A percentile compares a stretch with the other conserved stretches of the same genome.
Conservation (phyloP, 495 filamentous ascomycete species). For the Glutinoglossum americanum region DNA sequence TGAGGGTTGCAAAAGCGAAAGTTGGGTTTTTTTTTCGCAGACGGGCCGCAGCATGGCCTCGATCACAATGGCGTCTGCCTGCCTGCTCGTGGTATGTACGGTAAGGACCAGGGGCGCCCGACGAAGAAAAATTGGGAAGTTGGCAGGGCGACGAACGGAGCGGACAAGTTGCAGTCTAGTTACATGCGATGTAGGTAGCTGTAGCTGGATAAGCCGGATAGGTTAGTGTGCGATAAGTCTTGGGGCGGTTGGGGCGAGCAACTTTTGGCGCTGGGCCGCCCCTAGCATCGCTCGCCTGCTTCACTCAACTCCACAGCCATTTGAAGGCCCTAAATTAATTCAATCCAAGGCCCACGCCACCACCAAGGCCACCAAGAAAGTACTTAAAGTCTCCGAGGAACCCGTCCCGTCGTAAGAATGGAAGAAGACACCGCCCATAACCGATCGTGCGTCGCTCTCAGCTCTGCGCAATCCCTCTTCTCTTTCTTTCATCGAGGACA, state of each 20-base stretch:
- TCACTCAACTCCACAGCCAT: not conserved
- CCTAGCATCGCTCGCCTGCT: not conserved
- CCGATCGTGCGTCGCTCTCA: not conserved
- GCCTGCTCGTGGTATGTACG: not conserved
- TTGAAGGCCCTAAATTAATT: not conserved
- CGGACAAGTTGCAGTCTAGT: not conserved
- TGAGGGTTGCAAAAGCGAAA: not conserved
- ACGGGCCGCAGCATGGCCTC: not conserved
- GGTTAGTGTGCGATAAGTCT: too few relatives aligned
- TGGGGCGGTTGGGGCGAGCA: too few relatives aligned
- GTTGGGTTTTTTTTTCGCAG: not conserved
- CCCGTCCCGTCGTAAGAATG: not conserved
- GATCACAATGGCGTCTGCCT: not conserved
- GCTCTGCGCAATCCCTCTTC: too few relatives aligned
- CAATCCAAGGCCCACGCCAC: not conserved
- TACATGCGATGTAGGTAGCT: too few relatives aligned
- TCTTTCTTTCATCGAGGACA: not conserved
- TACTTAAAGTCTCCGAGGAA: not conserved
- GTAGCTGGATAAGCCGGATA: too few relatives aligned
- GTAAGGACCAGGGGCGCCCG: too few relatives aligned
- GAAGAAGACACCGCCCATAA: not conserved
- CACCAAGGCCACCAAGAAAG: not conserved
- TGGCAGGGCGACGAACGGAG: not conserved
- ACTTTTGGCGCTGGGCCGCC: not conserved
- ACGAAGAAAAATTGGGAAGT: not conserved